Conservation (phyloP, 305 asterid genomes). For the Solanum aculeatissimum region DNA sequence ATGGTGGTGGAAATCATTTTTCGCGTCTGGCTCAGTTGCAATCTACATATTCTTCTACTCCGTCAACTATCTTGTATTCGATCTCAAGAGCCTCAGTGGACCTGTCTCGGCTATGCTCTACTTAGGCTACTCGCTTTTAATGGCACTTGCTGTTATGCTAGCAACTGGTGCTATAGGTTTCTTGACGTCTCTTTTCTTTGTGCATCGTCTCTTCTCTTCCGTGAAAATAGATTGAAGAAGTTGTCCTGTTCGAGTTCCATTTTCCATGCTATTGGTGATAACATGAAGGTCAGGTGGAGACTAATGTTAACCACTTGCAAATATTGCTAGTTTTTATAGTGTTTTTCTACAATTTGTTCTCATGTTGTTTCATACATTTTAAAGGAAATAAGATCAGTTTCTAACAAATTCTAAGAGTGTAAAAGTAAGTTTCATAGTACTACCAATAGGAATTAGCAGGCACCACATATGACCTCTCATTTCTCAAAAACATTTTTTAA, state of each 20-base stretch:
- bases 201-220: conserved; percentile 19
- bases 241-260: neutral
- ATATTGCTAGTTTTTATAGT: neutral
- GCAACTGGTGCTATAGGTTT: conserved; percentile 23
- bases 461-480: neutral
- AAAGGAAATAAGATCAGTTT: neutral
- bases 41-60: conserved; percentile 18
- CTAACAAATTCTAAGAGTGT: neutral
- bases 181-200: conserved; percentile 13
- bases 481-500: neutral
- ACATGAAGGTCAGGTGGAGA: neutral
- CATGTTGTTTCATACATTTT: neutral
- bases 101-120: conserved; percentile 19
- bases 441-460: neutral
- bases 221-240: conserved; percentile 18
- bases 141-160: conserved; percentile 18
- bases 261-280: neutral
- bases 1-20: conserved; percentile 32
- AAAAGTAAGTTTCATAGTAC: neutral
- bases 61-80: conserved; percentile 15
- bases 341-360: neutral
- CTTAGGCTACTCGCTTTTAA: conserved; percentile 16
- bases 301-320: neutral
- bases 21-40: conserved; percentile 22
- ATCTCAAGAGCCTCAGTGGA: conserved; percentile 21